A percentile compares a stretch with the other conserved stretches of the same genome.
These are phyloP conservation scores for Sindora glabra DNA, from an alignment of 306 rosid genomes.

Conservation along the genomic window DNA sequence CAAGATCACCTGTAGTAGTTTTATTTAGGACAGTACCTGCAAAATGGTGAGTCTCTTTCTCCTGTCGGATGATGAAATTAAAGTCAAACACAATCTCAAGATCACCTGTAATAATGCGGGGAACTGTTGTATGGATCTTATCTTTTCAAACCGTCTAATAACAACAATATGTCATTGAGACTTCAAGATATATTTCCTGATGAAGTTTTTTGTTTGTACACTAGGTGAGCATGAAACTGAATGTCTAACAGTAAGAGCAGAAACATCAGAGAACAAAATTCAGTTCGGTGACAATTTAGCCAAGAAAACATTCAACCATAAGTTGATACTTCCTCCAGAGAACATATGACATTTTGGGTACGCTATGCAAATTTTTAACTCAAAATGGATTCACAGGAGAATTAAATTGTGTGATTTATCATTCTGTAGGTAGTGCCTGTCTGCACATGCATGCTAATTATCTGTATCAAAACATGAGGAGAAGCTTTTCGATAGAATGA, in stretches of 20 bases:
- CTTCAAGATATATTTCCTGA: not conserved
- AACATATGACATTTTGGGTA: not conserved
- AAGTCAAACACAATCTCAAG: constrained; percentile 29
- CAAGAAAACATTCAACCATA: not conserved
- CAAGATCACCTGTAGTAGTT: constrained; percentile 58
- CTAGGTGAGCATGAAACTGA: not conserved
- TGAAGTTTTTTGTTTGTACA: not conserved
- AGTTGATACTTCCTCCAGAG: not conserved
- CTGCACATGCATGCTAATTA: not conserved
- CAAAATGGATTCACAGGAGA: not conserved
- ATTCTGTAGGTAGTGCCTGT: not conserved
- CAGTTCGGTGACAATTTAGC: too few species aligned
- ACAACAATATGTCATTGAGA: too few species aligned
- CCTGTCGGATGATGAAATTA: constrained; percentile 22
- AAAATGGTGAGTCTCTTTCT: constrained; percentile 46
- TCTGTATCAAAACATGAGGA: not conserved
- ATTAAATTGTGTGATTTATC: not conserved
- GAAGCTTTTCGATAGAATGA: not conserved
- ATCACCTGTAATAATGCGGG: constrained; percentile 24
- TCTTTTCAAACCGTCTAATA: not conserved
- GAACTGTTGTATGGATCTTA: not conserved
- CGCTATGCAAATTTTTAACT: not conserved
- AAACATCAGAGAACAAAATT: too few species aligned
- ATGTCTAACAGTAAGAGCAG: too few species aligned
- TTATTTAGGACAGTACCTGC: constrained; percentile 63